Evolutionary conservation across 805 yeast species (phyloP).

Genomic region (Kodamaea leandrae): DNA sequence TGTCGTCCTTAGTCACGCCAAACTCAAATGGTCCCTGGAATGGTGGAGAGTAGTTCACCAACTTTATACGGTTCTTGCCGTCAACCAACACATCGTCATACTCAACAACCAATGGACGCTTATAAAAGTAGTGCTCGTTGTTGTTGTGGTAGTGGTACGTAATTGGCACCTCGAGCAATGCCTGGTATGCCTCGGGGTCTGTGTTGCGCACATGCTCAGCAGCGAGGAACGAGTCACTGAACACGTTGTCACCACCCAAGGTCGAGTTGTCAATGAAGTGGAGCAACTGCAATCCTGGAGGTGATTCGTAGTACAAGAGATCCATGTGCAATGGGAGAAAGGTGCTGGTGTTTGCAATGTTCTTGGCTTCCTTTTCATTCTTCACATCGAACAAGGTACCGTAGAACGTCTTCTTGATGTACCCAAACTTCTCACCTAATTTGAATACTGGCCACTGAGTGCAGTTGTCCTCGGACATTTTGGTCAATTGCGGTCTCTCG

Average conservation of each 20-base stretch:
- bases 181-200: conserved; percentile 64
- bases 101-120: conserved; percentile 63
- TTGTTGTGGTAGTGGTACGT: conserved; percentile 67
- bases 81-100: conserved; percentile 25
- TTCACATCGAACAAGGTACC: conserved; percentile 71
- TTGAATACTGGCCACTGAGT: conserved; percentile 37
- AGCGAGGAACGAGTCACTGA: conserved; percentile 69
- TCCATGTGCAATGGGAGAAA: conserved; percentile 78
- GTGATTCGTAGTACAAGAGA: conserved; percentile 70
- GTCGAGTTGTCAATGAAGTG: conserved; percentile 58
- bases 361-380: conserved; percentile 48
- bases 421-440: conserved; percentile 56
- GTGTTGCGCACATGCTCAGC: conserved; percentile 50
- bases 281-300: conserved; percentile 73
- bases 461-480: conserved; percentile 42
- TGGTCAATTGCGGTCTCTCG: conserved; percentile 38
- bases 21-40: conserved; percentile 76
- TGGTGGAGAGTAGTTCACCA: conserved; percentile 76
- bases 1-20: conserved; percentile 45
- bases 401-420: conserved; percentile 67
- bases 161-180: conserved; percentile 59
- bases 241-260: conserved; percentile 64
- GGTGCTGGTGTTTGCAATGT: conserved; percentile 66
- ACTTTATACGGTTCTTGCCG: conserved; percentile 38
- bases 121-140: conserved; percentile 58